Evolutionary conservation across 2,329 filamentous ascomycete species (phyloP).

Genomic region (Mycosphaerella sp.): DNA sequence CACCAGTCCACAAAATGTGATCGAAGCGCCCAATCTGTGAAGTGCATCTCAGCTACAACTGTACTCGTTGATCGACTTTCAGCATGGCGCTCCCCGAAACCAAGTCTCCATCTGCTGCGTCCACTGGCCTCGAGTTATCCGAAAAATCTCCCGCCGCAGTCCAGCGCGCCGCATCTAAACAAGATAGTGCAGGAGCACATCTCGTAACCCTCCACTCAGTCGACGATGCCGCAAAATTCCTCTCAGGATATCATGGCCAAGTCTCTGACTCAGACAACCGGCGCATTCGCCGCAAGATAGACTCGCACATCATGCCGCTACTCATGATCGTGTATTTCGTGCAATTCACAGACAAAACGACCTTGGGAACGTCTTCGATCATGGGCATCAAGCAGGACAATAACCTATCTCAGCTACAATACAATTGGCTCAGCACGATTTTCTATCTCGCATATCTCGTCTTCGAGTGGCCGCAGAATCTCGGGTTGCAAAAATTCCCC

Average conservation of each 20-base stretch:
- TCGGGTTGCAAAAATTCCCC: conserved; percentile 51
- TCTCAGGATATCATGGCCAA: neutral
- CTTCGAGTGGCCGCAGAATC: conserved; percentile 59
- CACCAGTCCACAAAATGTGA: no score
- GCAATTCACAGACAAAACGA: conserved; percentile 44
- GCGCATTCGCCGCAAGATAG: conserved; percentile 12
- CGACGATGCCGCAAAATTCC: neutral
- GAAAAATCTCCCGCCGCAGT: neutral
- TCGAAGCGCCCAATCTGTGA: no score
- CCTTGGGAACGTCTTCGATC: conserved; percentile 35
- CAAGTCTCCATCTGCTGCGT: neutral
- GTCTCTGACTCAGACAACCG: conserved; percentile 6
- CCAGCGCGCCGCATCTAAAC: neutral
- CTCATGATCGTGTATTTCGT: conserved; percentile 37
- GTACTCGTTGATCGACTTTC: no score
- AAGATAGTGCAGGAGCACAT: neutral
- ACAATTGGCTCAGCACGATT: conserved; percentile 56
- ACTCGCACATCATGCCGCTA: conserved; percentile 12
- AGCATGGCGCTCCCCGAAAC: neutral
- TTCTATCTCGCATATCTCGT: conserved; percentile 60
- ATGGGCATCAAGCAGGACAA: conserved; percentile 53
- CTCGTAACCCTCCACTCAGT: neutral
- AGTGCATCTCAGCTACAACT: no score
- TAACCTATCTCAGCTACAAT: conserved; percentile 48
- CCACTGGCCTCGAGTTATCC: neutral